Conservation (phyloP, 768 basidiomycete genomes). For the Gymnopilus dilepis region DNA sequence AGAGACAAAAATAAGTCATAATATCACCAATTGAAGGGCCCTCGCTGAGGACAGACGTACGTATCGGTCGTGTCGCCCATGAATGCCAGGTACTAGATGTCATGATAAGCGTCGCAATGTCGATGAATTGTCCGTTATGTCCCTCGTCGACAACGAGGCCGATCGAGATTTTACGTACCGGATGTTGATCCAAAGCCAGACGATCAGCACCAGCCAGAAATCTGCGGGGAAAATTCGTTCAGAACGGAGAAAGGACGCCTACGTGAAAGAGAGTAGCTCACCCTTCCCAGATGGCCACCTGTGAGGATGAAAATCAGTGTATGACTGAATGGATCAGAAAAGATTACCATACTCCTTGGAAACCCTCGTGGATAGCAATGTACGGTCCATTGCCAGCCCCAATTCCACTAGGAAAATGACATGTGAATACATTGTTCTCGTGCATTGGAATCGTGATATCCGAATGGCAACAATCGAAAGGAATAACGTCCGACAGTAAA, state of each 20-base stretch:
- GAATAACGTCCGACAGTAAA: background rate
- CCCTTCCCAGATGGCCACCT: constrained; percentile 54
- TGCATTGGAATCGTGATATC: background rate
- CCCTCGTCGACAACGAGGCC: constrained; percentile 12
- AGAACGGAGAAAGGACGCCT: constrained; percentile 1
- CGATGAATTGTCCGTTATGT: constrained; percentile 17
- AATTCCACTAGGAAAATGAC: constrained; percentile 52
- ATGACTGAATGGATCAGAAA: too few species aligned
- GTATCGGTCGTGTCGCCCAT: constrained; percentile 42
- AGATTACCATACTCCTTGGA: constrained; percentile 54
- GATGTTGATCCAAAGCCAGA: constrained; percentile 77
- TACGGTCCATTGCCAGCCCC: constrained; percentile 68
- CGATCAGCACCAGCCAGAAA: constrained; percentile 83
- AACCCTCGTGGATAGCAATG: constrained; percentile 68
- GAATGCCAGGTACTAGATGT: constrained; percentile 50
- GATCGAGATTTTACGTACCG: constrained; percentile 49
- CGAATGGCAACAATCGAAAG: too few species aligned
- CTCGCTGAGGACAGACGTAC: constrained; percentile 33
- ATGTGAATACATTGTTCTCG: background rate
- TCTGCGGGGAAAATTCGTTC: constrained; percentile 34
- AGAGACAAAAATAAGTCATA: constrained; percentile 14
- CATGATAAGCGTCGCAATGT: constrained; percentile 19
- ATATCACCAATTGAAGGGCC: constrained; percentile 16
- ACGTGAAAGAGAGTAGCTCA: constrained; percentile 23
- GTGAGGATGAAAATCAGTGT: too few species aligned